Evolutionary conservation across 176 grass and related monocot species (phyloP), one percentile per base, ranked within the genome.

Genomic region (Cocos nucifera): DNA sequence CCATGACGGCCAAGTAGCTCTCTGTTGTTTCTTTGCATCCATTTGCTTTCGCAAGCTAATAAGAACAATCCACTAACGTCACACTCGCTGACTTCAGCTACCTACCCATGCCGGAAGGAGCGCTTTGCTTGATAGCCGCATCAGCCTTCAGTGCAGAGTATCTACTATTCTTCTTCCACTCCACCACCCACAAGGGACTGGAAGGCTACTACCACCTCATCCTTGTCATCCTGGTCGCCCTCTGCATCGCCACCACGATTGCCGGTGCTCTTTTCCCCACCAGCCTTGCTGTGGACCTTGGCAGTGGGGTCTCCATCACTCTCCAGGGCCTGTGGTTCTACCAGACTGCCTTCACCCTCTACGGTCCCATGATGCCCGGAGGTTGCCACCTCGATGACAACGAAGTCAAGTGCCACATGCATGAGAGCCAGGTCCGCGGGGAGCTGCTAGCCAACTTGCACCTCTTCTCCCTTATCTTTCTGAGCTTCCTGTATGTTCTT

Each of bases 281-380:
- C 17, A 88, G 81, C 69, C 80, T 98, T 30, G 62, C 82, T 0
- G 78, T 61, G 6, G 93, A 98, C 69, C 66, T 92, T 0, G 32
- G 54, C 17, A 69, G 53, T 4, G 84, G 84, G 56, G 20, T 83
- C 2, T 72, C 79, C 24, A 66, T 98, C 62, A 78, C 93, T 14
- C 81, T 92, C 22, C 93, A 98, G 53, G 93, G 93, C 21, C 70
- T 98, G 2, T 98, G 93, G 93, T 98, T 98, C 76, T 98, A 92
- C 73, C 93, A 98, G 81, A 98, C 93, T 3, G 93, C 93, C 0
- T 76, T 92, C 70, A 81, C 83, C 50, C 84, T 98, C 4, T 98
- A 98, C 49, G 93, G 93, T 0, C 57, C 87, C 0, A 81, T 89
- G 93, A 83, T 98, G 35, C 93, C 93, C 0, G 17, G 24, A 0